Conservation (phyloP, 2,329 filamentous ascomycete genomes). For the Hymenoscyphus fructigenus region DNA sequence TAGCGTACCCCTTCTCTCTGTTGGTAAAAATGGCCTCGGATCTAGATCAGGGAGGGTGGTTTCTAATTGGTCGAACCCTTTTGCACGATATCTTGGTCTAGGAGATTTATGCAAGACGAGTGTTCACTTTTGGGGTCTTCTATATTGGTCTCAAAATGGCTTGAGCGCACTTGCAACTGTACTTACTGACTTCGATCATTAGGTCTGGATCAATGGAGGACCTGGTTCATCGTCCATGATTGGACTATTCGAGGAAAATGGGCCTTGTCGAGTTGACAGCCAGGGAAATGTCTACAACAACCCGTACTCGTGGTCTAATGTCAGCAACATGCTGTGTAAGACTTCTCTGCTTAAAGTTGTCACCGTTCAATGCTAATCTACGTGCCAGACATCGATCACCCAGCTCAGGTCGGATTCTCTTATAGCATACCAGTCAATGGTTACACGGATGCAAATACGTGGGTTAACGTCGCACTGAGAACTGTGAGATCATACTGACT, state of each 20-base stretch:
- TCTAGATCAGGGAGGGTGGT: no score
- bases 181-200: neutral
- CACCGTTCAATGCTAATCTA: neutral
- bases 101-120: no score
- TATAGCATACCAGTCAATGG: constrained; percentile 40
- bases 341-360: constrained; percentile 51
- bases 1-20: no score
- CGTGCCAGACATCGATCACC: constrained; percentile 29
- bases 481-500: constrained; percentile 11
- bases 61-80: no score
- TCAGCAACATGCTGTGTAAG: constrained; percentile 51
- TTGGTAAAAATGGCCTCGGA: neutral
- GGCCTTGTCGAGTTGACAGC: constrained; percentile 45
- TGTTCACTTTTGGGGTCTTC: no score
- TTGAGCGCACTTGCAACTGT: neutral
- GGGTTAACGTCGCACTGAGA: neutral
- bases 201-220: constrained; percentile 64
- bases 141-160: no score
- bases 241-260: constrained; percentile 60
- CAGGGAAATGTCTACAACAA: constrained; percentile 39
- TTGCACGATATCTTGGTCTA: no score
- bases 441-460: constrained; percentile 22
- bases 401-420: constrained; percentile 32
- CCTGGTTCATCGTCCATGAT: constrained; percentile 63
- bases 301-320: constrained; percentile 62